Percentiles rank a stretch among this genome's conserved stretches.
phyloP scores from a whole-genome alignment of 306 rosid genomes.

The Cajanus cajan region DNA sequence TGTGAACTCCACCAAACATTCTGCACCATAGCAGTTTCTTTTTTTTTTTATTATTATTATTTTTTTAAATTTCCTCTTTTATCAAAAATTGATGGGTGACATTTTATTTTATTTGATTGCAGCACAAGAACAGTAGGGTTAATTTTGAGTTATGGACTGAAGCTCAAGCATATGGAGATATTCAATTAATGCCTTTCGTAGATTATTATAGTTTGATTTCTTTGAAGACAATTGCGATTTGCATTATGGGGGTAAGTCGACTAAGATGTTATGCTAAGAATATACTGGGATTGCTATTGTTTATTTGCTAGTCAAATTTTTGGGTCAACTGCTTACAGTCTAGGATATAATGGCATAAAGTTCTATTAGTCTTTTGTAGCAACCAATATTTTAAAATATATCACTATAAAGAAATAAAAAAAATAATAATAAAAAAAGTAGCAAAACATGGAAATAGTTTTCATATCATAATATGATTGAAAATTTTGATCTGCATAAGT shows the following conservation, averaged over 20 bases:
- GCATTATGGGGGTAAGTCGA: constrained; percentile 78
- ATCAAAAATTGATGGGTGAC: constrained; percentile 9
- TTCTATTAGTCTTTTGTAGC: neutral
- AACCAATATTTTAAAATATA: neutral
- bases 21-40: constrained; percentile 2
- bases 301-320: constrained; percentile 13
- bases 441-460: neutral
- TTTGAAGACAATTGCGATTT: constrained; percentile 85
- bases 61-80: too few species aligned
- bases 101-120: constrained; percentile 37
- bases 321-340: neutral
- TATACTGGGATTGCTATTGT: constrained; percentile 15
- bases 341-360: neutral
- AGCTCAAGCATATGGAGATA: constrained; percentile 88
- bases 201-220: constrained; percentile 89
- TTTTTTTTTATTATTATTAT: neutral
- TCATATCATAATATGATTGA: neutral
- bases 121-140: constrained; percentile 82
- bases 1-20: constrained; percentile 13
- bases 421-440: too few species aligned
- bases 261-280: constrained; percentile 1
- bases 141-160: constrained; percentile 85
- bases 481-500: neutral
- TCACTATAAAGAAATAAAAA: neutral
- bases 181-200: constrained; percentile 89